phyloP scores from a whole-genome alignment of 768 basidiomycete genomes.

The Collybiopsis confluens region DNA sequence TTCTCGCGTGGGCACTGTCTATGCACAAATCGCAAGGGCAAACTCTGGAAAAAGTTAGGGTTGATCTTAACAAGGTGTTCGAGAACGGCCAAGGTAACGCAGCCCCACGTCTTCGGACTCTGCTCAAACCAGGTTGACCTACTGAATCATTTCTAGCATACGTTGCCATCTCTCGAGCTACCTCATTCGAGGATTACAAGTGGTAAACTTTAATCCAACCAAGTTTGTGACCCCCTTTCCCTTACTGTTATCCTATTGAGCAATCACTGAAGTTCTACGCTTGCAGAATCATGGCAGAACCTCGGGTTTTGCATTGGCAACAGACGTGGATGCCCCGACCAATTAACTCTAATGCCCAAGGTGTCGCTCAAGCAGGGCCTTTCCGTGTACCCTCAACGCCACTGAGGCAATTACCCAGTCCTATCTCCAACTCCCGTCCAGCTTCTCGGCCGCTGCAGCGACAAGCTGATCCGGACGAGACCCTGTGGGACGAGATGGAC shows the following conservation, averaged over 20 bases:
- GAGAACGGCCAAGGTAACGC: slow-evolving; percentile 70
- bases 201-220: slow-evolving; percentile 56
- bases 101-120: not conserved
- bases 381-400: not conserved
- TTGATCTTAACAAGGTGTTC: slow-evolving; percentile 71
- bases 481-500: slow-evolving; percentile 38
- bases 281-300: slow-evolving; percentile 60
- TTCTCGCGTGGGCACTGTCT: slow-evolving; percentile 82
- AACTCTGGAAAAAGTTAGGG: slow-evolving; percentile 79
- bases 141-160: slow-evolving; percentile 41
- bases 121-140: not conserved
- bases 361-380: not conserved
- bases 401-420: not conserved
- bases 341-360: slow-evolving; percentile 8
- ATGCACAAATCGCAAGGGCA: slow-evolving; percentile 92
- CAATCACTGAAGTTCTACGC: slow-evolving; percentile 1
- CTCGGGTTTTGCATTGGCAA: slow-evolving; percentile 61
- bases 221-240: slow-evolving; percentile 38
- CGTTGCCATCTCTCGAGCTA: slow-evolving; percentile 75
- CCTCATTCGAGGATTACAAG: slow-evolving; percentile 59
- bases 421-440: not conserved
- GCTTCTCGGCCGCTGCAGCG: not conserved
- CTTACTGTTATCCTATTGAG: not conserved
- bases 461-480: slow-evolving; percentile 15
- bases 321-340: slow-evolving; percentile 16